phyloP scores from a whole-genome alignment of 225 moss, liverwort and hornwort species.

The Pseudisothecium myosuroides region DNA sequence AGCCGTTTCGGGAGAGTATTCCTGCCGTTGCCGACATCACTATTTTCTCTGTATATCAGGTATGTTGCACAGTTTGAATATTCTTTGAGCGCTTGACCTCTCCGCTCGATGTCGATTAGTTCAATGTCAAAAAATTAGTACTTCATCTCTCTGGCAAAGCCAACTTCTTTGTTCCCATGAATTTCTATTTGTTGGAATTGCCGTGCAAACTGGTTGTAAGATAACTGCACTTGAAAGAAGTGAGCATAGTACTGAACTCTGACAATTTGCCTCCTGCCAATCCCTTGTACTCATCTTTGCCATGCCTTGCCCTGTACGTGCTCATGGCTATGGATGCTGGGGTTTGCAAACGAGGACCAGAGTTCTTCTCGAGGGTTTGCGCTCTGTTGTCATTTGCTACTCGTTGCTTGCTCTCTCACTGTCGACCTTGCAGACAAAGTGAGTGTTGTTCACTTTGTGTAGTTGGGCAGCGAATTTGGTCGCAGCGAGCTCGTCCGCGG shows the following conservation, averaged over 20 bases:
- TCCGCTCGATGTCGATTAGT: not conserved
- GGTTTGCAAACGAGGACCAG: not conserved
- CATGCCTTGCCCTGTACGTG: not conserved
- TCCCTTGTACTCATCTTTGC: too few species aligned
- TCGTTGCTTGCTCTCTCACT: not conserved
- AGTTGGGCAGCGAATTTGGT: not conserved
- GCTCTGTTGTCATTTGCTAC: not conserved
- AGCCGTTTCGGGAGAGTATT: not conserved
- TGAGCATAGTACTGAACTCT: too few species aligned
- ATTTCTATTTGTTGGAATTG: not conserved
- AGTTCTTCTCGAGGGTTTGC: not conserved
- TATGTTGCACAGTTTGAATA: not conserved
- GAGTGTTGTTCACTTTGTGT: not conserved
- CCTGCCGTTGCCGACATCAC: not conserved
- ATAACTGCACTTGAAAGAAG: too few species aligned
- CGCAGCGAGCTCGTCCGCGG: not conserved
- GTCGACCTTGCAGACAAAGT: not conserved
- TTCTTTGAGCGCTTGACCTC: not conserved
- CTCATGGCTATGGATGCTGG: not conserved
- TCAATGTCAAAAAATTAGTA: not conserved
- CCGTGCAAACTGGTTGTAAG: too few species aligned
- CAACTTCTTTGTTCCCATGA: not conserved
- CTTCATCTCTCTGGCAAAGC: not conserved
- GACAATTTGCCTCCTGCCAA: not conserved
- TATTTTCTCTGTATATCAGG: not conserved